Evolutionary conservation across 345 rosid species (phyloP).

Genomic region (Triadica sebifera): DNA sequence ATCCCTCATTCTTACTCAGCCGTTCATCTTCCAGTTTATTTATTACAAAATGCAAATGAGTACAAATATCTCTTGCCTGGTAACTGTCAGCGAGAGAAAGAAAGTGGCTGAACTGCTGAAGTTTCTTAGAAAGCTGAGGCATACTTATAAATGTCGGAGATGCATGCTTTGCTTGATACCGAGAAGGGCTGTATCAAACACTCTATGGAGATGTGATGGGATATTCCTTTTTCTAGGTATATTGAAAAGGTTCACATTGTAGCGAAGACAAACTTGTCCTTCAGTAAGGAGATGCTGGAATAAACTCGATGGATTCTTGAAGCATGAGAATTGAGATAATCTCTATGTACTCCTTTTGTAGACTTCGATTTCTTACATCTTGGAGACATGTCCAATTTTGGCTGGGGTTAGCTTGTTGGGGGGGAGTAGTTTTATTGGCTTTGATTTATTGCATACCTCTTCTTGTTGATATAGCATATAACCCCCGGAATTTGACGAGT

Average conservation of each 20-base stretch:
- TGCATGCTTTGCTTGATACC: conserved; percentile 21
- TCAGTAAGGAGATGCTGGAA: conserved; percentile 1
- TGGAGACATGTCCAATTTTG: conserved; percentile 24
- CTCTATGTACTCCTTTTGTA: background rate
- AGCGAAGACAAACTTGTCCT: conserved; percentile 14
- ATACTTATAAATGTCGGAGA: conserved; percentile 19
- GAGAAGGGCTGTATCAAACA: conserved; percentile 14
- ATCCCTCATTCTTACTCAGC: conserved; percentile 74
- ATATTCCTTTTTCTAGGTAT: conserved; percentile 1
- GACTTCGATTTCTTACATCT: background rate
- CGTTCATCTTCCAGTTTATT: conserved; percentile 69
- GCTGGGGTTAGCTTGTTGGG: conserved; percentile 17
- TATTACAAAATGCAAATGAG: conserved; percentile 65
- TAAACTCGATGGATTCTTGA: conserved; percentile 12
- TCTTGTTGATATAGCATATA: conserved; percentile 22
- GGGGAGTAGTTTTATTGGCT: conserved; percentile 15
- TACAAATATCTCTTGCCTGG: conserved; percentile 84
- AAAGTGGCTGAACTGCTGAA: conserved; percentile 52
- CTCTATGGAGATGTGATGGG: conserved; percentile 16
- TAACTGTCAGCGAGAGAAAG: conserved; percentile 72
- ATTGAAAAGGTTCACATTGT: conserved; percentile 16
- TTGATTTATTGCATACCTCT: conserved; percentile 9
- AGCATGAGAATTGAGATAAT: conserved; percentile 5
- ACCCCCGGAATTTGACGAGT: conserved; percentile 15
- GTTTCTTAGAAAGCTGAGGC: background rate